phyloP scores from a whole-genome alignment of 192 early-diverging fungal genomes.

The Fimicolochytrium jonesii region DNA sequence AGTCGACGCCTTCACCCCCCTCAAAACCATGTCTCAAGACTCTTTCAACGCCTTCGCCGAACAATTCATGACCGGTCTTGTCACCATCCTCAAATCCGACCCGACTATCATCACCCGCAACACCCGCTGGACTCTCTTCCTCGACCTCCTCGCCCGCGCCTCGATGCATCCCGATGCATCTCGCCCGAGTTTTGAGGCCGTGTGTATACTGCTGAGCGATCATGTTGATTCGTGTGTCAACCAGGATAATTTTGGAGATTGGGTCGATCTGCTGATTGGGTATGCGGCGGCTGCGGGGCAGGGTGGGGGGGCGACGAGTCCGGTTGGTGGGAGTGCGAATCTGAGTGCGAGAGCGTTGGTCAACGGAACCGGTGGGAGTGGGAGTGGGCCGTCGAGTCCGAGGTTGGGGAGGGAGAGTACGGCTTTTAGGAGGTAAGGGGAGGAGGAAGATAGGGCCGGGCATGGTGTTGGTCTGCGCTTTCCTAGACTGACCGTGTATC shows the following conservation, averaged over 20 bases:
- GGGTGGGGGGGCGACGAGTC: conserved; percentile 6
- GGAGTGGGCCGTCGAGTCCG: conserved; percentile 5
- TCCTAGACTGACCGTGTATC: too few relatives aligned
- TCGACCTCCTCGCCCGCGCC: conserved; percentile 52
- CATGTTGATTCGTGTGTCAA: conserved; percentile 36
- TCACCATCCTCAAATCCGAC: conserved; percentile 60
- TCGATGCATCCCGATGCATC: conserved; percentile 59
- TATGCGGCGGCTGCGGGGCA: conserved; percentile 57
- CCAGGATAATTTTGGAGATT: conserved; percentile 66
- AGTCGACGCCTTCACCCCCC: conserved; percentile 39
- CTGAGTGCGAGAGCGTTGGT: neutral
- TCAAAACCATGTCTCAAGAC: conserved; percentile 54
- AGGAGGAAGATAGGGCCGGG: too few relatives aligned
- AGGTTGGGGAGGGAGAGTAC: conserved; percentile 3
- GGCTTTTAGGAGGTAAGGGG: too few relatives aligned
- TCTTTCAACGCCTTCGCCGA: conserved; percentile 64
- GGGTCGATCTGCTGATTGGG: conserved; percentile 64
- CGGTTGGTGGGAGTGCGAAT: neutral
- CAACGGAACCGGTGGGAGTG: neutral
- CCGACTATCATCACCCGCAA: conserved; percentile 25
- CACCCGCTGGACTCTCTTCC: conserved; percentile 47
- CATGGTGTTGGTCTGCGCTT: too few relatives aligned
- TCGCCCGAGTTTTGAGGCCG: conserved; percentile 59
- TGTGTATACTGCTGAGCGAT: conserved; percentile 53
- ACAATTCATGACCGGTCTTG: conserved; percentile 73